Evolutionary conservation across 2,329 filamentous ascomycete species (phyloP).

Genomic region (Aspergillus sp.): DNA sequence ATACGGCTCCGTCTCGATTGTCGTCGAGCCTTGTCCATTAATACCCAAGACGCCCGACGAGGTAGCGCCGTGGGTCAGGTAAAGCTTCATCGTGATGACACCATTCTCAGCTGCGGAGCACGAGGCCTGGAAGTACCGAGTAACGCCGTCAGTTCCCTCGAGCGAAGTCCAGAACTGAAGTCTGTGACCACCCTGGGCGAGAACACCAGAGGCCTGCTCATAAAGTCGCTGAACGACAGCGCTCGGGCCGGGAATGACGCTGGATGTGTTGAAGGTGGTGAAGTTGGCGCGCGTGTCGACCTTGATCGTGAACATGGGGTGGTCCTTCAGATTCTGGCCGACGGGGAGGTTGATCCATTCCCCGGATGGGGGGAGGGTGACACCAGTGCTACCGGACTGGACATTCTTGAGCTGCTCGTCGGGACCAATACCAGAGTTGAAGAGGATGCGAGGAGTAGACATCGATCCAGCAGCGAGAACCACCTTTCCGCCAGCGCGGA

Average conservation of each 20-base stretch:
- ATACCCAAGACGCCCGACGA: constrained; percentile 13
- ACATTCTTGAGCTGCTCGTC: constrained; percentile 39
- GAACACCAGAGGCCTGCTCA: constrained; percentile 7
- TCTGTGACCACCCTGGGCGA: constrained; percentile 14
- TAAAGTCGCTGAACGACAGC: constrained; percentile 6
- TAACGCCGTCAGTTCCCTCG: constrained; percentile 10
- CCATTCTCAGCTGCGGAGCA: constrained; percentile 10
- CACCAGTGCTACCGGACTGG: constrained; percentile 36
- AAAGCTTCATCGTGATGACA: constrained; percentile 14
- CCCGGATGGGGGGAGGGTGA: constrained; percentile 30
- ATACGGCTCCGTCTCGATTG: constrained; percentile 9
- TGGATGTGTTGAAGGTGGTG: constrained; percentile 11
- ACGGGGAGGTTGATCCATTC: constrained; percentile 46
- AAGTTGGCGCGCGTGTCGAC: constrained; percentile 14
- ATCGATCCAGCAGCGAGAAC: constrained; percentile 62
- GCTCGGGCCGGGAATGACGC: constrained; percentile 5
- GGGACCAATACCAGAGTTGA: constrained; percentile 63
- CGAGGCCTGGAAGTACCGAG: constrained; percentile 16
- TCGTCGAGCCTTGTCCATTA: constrained; percentile 8
- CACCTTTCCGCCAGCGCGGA: constrained; percentile 58
- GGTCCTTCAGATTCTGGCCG: constrained; percentile 44
- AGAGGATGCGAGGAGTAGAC: constrained; percentile 59
- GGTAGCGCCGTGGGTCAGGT: constrained; percentile 16
- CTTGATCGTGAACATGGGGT: constrained; percentile 14
- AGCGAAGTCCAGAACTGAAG: constrained; percentile 18